A percentile compares a stretch with the other conserved stretches of the same genome.
These are phyloP conservation scores for Astragalus glycyphyllos DNA, from an alignment of 306 rosid genomes.

Conservation along the genomic window DNA sequence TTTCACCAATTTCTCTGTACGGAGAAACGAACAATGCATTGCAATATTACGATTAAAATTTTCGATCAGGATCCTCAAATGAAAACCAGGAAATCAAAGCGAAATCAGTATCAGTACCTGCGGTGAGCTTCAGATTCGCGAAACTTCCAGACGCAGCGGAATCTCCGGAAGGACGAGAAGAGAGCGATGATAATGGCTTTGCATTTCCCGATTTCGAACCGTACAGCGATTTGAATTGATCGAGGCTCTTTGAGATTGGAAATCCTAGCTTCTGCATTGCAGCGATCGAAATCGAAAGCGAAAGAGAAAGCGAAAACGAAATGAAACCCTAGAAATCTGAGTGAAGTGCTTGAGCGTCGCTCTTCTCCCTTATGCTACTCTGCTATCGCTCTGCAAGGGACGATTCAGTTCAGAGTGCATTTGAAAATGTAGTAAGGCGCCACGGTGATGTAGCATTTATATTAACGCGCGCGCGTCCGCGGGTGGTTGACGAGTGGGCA, in stretches of 20 bases:
- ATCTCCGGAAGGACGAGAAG: constrained; percentile 61
- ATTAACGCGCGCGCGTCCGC: constrained; percentile 10
- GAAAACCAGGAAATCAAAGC: constrained; percentile 29
- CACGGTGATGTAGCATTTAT: constrained; percentile 41
- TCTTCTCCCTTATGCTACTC: neutral
- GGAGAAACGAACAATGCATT: constrained; percentile 37
- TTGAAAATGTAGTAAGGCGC: constrained; percentile 54
- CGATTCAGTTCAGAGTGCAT: constrained; percentile 34
- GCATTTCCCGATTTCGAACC: constrained; percentile 57
- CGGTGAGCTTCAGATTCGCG: constrained; percentile 82
- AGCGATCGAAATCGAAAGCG: constrained; percentile 27
- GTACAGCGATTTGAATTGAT: constrained; percentile 78
- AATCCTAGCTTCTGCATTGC: constrained; percentile 67
- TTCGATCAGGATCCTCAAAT: constrained; percentile 6
- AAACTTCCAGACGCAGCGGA: constrained; percentile 72
- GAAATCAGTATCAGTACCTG: constrained; percentile 59
- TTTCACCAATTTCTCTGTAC: constrained; percentile 79
- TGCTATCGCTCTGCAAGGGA: constrained; percentile 37
- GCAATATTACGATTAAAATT: constrained; percentile 34
- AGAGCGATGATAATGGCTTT: constrained; percentile 55
- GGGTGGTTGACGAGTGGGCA: neutral
- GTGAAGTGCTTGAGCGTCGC: constrained; percentile 2
- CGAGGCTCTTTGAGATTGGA: constrained; percentile 73
- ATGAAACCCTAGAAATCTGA: constrained; percentile 50
- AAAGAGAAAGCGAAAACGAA: neutral